Percentiles rank a stretch among this genome's conserved stretches.
Conservation (phyloP, 495 filamentous ascomycete species). For the Neurospora sp. region DNA sequence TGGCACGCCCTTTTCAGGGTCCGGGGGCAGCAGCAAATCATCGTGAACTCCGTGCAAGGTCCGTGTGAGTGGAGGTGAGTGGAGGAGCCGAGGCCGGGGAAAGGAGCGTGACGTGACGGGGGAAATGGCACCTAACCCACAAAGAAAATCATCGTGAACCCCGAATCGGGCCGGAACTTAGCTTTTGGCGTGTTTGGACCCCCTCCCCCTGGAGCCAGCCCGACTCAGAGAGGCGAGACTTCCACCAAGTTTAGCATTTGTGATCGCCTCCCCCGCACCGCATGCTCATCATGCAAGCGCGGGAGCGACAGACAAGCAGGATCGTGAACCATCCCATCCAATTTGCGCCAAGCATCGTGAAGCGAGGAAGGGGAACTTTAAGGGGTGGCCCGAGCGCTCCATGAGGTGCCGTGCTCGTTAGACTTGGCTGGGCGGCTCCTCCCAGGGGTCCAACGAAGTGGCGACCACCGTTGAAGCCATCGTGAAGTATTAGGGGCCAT, state of each 20-base stretch:
- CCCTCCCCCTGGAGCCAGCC: neutral
- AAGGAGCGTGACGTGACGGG: neutral
- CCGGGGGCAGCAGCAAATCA: neutral
- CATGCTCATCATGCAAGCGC: neutral
- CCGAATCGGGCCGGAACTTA: neutral
- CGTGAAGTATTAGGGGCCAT: constrained; percentile 7
- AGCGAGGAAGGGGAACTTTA: neutral
- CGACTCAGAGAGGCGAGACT: neutral
- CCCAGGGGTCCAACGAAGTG: neutral
- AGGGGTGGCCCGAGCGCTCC: constrained; percentile 3
- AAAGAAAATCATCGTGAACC: neutral
- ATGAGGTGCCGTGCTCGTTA: neutral
- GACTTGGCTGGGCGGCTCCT: neutral
- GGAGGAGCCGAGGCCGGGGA: neutral
- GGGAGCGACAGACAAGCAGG: neutral
- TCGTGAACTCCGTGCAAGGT: neutral
- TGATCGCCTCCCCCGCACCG: neutral
- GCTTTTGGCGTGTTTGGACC: neutral
- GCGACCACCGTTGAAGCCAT: constrained; percentile 9
- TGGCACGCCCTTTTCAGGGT: neutral
- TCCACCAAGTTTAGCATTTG: neutral
- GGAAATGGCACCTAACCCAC: neutral
- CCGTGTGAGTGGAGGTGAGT: neutral
- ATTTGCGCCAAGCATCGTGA: neutral
- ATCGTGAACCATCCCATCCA: neutral